Base-by-base conservation (phyloP, 176 grass and related monocot genomes). In the Hyparrhenia diplandra region DNA sequence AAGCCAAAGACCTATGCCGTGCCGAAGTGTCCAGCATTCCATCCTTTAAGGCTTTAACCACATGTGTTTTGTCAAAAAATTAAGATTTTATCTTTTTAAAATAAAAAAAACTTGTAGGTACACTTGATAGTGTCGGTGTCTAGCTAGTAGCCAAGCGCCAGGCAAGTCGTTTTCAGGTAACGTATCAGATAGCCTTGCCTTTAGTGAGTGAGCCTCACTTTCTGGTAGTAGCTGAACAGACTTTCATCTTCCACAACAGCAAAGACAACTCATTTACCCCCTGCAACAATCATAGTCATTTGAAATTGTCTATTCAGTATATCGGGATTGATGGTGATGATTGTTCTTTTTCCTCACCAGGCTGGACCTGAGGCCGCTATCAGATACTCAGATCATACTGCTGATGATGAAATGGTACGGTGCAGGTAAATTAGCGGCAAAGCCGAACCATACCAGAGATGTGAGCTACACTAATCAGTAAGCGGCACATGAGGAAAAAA, bases 391-490 rank as follows among this genome's bases (percentile, higher is more conserved):
- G 67, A 71, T 76, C 51, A 82, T 76, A 64, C 25, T 4, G 45
- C 20, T 39, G 39, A 28, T 67, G 37, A 83, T 47, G 40, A 66
- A 46, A n/a, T 46, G 41, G 59, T 37, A 49, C n/a, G 20, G 62
- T 64, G 75, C 17, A 43, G 47, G 59, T 41, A 84, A 88, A 90
- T n/a, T n/a, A n/a, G 85, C 4, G 35, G 75, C 27, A 82, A 85
- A 85, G 78, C 14, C 59, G 10, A 25, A 49, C 63, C 77, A 34
- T 16, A 65, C 3, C 14, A 23, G 37, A 88, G 71, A 45, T 75
- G 85, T 88, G 80, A 87, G 66, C 49, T 83, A 87, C 21, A 87
- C 84, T 94, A 69, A 87, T 91, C 72, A 85, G 80, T 88, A 84
- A 83, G 27, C 1, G 3, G 45, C 88, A 97, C 86, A 88, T 89